Percentiles rank a stretch among this genome's conserved stretches.
These are phyloP conservation scores for Aspergillus novoparasiticus DNA, from an alignment of 2,329 filamentous ascomycete species.

Conservation along the genomic window DNA sequence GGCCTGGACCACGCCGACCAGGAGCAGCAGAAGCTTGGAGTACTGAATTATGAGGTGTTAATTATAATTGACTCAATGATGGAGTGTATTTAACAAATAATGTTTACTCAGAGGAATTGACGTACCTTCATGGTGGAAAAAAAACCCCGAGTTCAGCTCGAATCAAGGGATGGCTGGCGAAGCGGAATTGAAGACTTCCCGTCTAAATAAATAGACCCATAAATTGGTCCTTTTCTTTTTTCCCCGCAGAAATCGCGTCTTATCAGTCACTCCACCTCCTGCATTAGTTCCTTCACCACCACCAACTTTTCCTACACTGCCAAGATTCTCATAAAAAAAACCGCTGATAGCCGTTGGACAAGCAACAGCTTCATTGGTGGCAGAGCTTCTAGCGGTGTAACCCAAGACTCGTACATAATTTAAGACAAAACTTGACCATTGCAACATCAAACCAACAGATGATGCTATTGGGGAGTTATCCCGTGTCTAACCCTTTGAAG, in stretches of 20 bases:
- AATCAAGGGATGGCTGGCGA: not conserved
- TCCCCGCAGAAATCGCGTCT: not conserved
- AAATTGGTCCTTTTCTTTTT: too few species aligned
- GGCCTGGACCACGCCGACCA: constrained; percentile 27
- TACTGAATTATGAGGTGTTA: constrained; percentile 1
- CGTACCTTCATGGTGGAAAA: constrained; percentile 16
- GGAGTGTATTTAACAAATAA: not conserved
- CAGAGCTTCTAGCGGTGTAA: constrained; percentile 9
- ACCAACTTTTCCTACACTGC: not conserved
- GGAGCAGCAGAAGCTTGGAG: constrained; percentile 11
- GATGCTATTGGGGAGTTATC: not conserved
- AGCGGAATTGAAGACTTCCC: not conserved
- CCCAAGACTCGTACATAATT: constrained; percentile 11
- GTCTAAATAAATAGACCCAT: not conserved
- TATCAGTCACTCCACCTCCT: not conserved
- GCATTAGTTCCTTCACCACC: not conserved
- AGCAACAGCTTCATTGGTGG: not conserved
- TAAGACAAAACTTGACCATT: not conserved
- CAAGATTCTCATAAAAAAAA: constrained; percentile 3
- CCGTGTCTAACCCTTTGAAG: not conserved
- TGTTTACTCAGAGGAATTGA: not conserved
- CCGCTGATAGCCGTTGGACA: constrained; percentile 6
- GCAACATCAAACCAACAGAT: not conserved
- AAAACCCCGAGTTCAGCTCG: not conserved
- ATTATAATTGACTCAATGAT: not conserved